A percentile compares a stretch with the other conserved stretches of the same genome.
Conservation (phyloP, 495 filamentous ascomycete species). For the Annulohypoxylon bovei region DNA sequence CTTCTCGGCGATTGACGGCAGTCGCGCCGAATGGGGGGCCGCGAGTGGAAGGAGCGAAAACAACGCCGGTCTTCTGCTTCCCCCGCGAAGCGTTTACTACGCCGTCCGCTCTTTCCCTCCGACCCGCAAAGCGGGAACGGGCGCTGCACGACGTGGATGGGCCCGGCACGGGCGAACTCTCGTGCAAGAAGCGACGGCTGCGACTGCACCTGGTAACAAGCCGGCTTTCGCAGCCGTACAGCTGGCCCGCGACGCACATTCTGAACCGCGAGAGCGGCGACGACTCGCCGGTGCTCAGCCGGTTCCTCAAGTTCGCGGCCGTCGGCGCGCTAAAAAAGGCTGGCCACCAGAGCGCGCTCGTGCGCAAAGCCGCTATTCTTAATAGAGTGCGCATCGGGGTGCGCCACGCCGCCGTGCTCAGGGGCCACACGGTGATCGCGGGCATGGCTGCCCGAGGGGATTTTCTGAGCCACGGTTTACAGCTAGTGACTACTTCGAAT, state of each 20-base stretch:
- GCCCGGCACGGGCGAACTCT: conserved; percentile 55
- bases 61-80: conserved; percentile 29
- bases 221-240: conserved; percentile 73
- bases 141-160: conserved; percentile 71
- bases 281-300: conserved; percentile 54
- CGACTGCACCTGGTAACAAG: conserved; percentile 72
- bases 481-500: conserved; percentile 38
- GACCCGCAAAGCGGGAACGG: conserved; percentile 64
- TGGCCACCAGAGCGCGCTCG: conserved; percentile 46
- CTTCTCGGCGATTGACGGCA: background rate
- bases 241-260: conserved; percentile 73
- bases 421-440: conserved; percentile 40
- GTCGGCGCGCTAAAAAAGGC: conserved; percentile 32
- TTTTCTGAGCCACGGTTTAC: conserved; percentile 39
- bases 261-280: conserved; percentile 66
- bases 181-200: conserved; percentile 74
- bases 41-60: background rate
- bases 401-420: conserved; percentile 42
- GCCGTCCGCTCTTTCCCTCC: conserved; percentile 18
- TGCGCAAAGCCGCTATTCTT: conserved; percentile 67
- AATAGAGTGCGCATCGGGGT: conserved; percentile 59
- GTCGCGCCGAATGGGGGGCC: background rate
- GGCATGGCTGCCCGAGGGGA: conserved; percentile 39
- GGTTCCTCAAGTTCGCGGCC: conserved; percentile 61
- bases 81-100: conserved; percentile 10